Evolutionary conservation across 306 rosid genomes (phyloP).

Genomic region (Boehmeria nivea): DNA sequence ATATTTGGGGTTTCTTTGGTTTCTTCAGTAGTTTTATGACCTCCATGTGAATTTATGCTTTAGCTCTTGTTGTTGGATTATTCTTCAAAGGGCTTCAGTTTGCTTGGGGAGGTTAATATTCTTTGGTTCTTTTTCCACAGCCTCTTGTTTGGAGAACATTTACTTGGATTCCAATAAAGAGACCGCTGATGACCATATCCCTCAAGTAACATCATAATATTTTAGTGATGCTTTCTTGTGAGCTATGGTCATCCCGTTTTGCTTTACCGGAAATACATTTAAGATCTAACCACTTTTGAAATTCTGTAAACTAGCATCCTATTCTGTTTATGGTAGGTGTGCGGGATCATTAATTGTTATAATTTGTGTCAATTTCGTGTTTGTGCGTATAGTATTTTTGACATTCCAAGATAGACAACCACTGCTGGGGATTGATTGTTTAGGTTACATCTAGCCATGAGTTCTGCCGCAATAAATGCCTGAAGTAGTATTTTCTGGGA

Average conservation of each 20-base stretch:
- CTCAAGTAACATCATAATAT: constrained; percentile 7
- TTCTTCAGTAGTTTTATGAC: background rate
- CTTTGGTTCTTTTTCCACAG: constrained; percentile 35
- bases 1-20: too few species aligned
- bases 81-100: constrained; percentile 35
- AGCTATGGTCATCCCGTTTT: constrained; percentile 36
- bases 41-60: constrained; percentile 11
- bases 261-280: constrained; percentile 22
- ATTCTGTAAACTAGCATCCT: constrained; percentile 21
- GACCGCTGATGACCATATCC: constrained; percentile 3
- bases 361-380: background rate
- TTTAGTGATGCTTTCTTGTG: constrained; percentile 69
- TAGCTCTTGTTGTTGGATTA: constrained; percentile 25
- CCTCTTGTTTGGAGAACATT: constrained; percentile 34
- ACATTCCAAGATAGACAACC: background rate
- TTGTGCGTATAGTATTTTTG: background rate
- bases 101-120: constrained; percentile 46
- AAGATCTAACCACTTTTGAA: constrained; percentile 23
- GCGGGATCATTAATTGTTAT: constrained; percentile 8
- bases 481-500: background rate
- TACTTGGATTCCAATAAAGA: constrained; percentile 5
- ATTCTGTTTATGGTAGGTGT: constrained; percentile 16
- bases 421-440: background rate
- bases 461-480: constrained; percentile 12
- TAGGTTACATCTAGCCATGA: constrained; percentile 2